These are phyloP conservation scores for Leccinum fallax DNA, from an alignment of 1,284 basidiomycete species.

Conservation along the genomic window DNA sequence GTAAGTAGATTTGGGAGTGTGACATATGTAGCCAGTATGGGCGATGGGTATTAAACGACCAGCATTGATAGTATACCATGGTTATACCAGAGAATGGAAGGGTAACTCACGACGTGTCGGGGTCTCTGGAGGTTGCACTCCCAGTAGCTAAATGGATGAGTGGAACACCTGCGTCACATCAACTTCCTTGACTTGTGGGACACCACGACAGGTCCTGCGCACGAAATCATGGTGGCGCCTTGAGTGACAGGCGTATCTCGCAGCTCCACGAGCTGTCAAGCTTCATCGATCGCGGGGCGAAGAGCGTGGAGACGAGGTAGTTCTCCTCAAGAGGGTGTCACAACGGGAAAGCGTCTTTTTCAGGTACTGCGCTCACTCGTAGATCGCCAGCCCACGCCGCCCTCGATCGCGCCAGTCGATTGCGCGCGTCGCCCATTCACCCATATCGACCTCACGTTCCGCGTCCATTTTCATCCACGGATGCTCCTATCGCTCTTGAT, in stretches of 20 bases:
- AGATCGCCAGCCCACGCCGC: slow-evolving; percentile 23
- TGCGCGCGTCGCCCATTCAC: slow-evolving; percentile 74
- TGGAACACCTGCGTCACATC: not conserved
- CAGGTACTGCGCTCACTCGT: slow-evolving; percentile 26
- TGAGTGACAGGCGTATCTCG: slow-evolving; percentile 2
- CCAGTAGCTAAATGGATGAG: slow-evolving; percentile 1
- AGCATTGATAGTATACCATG: slow-evolving; percentile 24
- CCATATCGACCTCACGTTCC: slow-evolving; percentile 76
- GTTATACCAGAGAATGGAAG: slow-evolving; percentile 4
- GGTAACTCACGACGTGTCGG: not conserved
- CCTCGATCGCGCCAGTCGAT: slow-evolving; percentile 48
- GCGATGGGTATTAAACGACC: slow-evolving; percentile 36
- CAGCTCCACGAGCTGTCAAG: not conserved
- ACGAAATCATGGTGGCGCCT: not conserved
- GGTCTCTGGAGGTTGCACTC: not conserved
- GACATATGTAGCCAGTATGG: slow-evolving; percentile 12
- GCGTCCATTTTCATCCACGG: slow-evolving; percentile 64
- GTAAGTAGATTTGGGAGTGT: slow-evolving; percentile 21
- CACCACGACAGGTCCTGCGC: not conserved
- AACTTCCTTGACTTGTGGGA: not conserved
- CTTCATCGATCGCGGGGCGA: slow-evolving; percentile 30
- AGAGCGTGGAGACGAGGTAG: slow-evolving; percentile 22
- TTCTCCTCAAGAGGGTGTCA: slow-evolving; percentile 20
- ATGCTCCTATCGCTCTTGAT: slow-evolving; percentile 52
- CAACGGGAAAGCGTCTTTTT: slow-evolving; percentile 5